Evolutionary conservation across 805 yeast species (phyloP), one percentile per base, ranked within the genome.

Genomic region (Yamadazyma philogaea): DNA sequence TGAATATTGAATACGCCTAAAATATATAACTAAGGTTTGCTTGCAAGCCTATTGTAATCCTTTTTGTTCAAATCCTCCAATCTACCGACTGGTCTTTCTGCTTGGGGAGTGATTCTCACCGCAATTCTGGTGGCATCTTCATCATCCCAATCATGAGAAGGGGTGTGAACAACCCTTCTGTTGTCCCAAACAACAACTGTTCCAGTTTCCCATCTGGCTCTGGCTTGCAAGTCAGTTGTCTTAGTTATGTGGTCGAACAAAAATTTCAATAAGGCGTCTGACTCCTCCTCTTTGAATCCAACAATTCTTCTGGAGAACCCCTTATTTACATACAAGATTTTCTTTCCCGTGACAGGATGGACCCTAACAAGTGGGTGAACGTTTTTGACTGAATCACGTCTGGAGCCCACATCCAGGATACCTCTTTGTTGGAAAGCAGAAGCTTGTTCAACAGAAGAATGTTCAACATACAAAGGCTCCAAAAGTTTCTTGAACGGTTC

Each of bases 141-240:
- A 32, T 59, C 61, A 28, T 48, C 54, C 64, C 68, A 66, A 54
- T 66, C 72, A 37, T 59, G 49, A 24, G 60, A 56, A 6, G 73
- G 70, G 24, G 67, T 51, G 50, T 66, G 71, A 10, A 50, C 47
- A 15, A 63, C 66, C 44, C 65, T 55, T 55, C 72, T 60, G 53
- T 67, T 67, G 43, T 67, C 72, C 68, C 71, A 67, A 19, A 65
- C 52, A 26, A 62, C 71, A 22, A 67, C 70, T 14, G 70, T 56
- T 26, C 54, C 55, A 7, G 64, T 61, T 49, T 64, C 63, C 64
- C 64, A 67, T 16, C 35, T 52, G 5, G 66, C 72, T 53, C 72
- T 58, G 34, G 62, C 59, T 42, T 66, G 71, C 44, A 66, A 55
- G 50, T 67, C 73, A 46, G 63, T 69, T 8, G 68, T 52, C 26